Conservation (phyloP, 1,139 yeast genomes). For the Diutina rugosa region DNA sequence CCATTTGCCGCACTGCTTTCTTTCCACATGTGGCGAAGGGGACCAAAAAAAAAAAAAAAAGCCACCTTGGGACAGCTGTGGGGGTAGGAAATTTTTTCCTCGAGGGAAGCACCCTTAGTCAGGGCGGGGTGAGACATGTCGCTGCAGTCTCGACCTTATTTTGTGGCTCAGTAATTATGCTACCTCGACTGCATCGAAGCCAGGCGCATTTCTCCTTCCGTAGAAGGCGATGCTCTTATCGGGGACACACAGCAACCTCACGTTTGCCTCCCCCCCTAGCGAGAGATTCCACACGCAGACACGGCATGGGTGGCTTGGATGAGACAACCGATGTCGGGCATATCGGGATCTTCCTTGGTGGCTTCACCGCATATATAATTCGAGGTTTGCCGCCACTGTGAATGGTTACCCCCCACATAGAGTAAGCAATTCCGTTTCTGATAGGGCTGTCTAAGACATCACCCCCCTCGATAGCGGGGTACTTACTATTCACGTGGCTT, state of each 20-base stretch:
- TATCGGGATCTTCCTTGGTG: neutral
- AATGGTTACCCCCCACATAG: neutral
- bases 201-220: neutral
- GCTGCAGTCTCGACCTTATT: neutral
- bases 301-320: too few relatives aligned
- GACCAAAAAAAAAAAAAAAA: too few relatives aligned
- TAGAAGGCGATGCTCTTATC: neutral
- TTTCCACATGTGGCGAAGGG: too few relatives aligned
- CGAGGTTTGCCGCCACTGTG: neutral
- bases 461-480: too few relatives aligned
- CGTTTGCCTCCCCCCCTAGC: too few relatives aligned
- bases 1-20: neutral
- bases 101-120: too few relatives aligned
- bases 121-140: neutral
- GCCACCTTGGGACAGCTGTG: neutral
- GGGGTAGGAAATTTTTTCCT: neutral
- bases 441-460: too few relatives aligned
- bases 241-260: too few relatives aligned
- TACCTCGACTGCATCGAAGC: neutral
- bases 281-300: too few relatives aligned
- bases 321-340: neutral
- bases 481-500: too few relatives aligned
- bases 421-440: neutral
- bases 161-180: neutral
- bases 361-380: neutral